Base-by-base conservation (phyloP, 2,329 filamentous ascomycete genomes). In the Setomelanomma holmii region DNA sequence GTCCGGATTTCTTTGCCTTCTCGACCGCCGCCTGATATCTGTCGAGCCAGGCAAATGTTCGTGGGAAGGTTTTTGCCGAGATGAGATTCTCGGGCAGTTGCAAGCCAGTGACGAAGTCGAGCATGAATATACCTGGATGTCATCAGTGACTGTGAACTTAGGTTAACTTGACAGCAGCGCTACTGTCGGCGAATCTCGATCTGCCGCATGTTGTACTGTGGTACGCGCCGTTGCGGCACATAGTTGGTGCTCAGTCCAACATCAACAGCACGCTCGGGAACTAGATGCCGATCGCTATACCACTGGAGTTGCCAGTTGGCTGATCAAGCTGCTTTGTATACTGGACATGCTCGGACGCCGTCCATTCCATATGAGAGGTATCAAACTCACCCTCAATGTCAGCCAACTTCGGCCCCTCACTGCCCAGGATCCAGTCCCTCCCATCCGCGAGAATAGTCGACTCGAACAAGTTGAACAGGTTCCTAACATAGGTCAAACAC, bases 361-460 rank as follows among this genome's bases (percentile, higher is more conserved):
- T n/a, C n/a, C n/a, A n/a, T n/a, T n/a, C n/a, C n/a, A n/a, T n/a
- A n/a, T n/a, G n/a, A n/a, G n/a, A n/a, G n/a, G n/a, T n/a, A n/a
- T n/a, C n/a, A n/a, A n/a, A 51, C 42, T 58, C 61, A 80, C 79
- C 84, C 75, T 91, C 84, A 56, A 91, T 84, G 69, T 91, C 88
- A 4, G 83, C 86, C 62, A 90, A 72, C 2, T 77, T 79, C n/a
- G 54, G 83, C 16, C 71, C 69, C 4, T 78, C 64, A 1, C 79
- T 82, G 11, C 75, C 77, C n/a, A 86, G 73, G 11, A 90, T 71
- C 87, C 87, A 91, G 5, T 80, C 66, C 50, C 87, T 79, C 22
- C 84, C 86, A 73, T 90, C 87, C 1, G 77, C 80, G 7, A 91
- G 75, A 43, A 90, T 64, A 1, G 81, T 82, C 5, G 76, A 78